phyloP scores from a whole-genome alignment of 2,329 filamentous ascomycete genomes.

The Ophiocordyceps camponoti-rufipedis region DNA sequence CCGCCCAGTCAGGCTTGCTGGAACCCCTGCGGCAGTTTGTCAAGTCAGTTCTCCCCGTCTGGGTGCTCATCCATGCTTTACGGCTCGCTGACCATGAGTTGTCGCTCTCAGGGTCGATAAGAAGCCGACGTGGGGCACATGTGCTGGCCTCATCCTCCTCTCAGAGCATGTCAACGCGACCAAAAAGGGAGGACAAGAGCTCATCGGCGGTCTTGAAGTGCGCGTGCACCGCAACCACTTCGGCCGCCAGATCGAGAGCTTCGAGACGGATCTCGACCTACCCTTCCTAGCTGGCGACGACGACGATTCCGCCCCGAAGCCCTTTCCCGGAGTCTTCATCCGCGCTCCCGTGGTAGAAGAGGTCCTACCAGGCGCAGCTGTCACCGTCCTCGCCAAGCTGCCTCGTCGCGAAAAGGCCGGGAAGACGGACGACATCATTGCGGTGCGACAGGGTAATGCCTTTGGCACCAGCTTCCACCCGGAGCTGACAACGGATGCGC shows the following conservation, averaged over 20 bases:
- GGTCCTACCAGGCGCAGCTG: conserved; percentile 33
- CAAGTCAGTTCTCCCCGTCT: conserved; percentile 43
- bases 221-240: conserved; percentile 90
- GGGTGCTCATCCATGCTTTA: not conserved
- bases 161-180: conserved; percentile 74
- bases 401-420: conserved; percentile 20
- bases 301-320: not conserved
- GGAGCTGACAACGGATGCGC: conserved; percentile 70
- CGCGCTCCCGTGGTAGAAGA: conserved; percentile 84
- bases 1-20: conserved; percentile 60
- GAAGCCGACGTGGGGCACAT: conserved; percentile 89
- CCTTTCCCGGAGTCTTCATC: conserved; percentile 78
- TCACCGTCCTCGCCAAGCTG: conserved; percentile 34
- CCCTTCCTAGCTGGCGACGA: conserved; percentile 38
- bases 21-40: conserved; percentile 80
- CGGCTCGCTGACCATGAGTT: not conserved
- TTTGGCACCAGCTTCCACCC: conserved; percentile 94
- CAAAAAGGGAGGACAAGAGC: conserved; percentile 79
- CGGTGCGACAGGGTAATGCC: conserved; percentile 77
- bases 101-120: conserved; percentile 39
- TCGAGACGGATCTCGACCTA: conserved; percentile 56
- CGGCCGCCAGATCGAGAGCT: conserved; percentile 82
- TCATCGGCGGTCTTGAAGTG: conserved; percentile 83
- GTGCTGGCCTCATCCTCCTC: conserved; percentile 82
- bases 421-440: conserved; percentile 58